Evolutionary conservation across 2,329 filamentous ascomycete genomes (phyloP).

Genomic region (Fusarium sp.): DNA sequence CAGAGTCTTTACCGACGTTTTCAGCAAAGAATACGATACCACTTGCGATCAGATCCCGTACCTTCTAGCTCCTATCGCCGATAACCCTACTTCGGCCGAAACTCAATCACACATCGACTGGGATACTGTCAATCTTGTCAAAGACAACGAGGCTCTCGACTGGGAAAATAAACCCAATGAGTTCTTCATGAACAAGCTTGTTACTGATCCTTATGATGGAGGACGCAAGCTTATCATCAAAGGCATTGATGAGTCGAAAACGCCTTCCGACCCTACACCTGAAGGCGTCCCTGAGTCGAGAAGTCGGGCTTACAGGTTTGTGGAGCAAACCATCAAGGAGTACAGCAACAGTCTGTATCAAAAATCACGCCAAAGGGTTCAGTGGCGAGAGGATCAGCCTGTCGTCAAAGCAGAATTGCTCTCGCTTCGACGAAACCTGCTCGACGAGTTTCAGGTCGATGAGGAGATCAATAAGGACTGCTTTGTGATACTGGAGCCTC

Average conservation of each 20-base stretch:
- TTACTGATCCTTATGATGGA: constrained; percentile 73
- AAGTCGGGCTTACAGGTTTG: constrained; percentile 60
- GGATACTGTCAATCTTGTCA: constrained; percentile 64
- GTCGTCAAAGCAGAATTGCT: constrained; percentile 84
- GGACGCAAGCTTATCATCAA: constrained; percentile 72
- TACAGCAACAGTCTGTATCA: constrained; percentile 85
- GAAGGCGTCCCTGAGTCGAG: constrained; percentile 64
- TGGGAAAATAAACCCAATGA: constrained; percentile 62
- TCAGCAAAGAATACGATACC: constrained; percentile 86
- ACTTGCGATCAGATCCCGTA: constrained; percentile 80
- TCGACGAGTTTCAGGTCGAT: constrained; percentile 76
- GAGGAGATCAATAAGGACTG: constrained; percentile 63
- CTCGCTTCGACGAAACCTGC: constrained; percentile 83
- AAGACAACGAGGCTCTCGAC: constrained; percentile 52
- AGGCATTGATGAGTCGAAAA: constrained; percentile 70
- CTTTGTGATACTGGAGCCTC: constrained; percentile 82
- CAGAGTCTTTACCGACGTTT: constrained; percentile 84
- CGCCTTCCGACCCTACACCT: constrained; percentile 76
- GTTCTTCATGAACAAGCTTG: constrained; percentile 68
- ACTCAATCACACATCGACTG: constrained; percentile 69
- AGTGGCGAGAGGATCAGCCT: constrained; percentile 79
- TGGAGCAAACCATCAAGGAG: constrained; percentile 78
- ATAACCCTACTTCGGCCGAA: constrained; percentile 44
- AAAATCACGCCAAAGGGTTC: constrained; percentile 65
- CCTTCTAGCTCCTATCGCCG: constrained; percentile 77